Conservation (phyloP, 805 yeast species). For the Zygotorulaspora florentina region DNA sequence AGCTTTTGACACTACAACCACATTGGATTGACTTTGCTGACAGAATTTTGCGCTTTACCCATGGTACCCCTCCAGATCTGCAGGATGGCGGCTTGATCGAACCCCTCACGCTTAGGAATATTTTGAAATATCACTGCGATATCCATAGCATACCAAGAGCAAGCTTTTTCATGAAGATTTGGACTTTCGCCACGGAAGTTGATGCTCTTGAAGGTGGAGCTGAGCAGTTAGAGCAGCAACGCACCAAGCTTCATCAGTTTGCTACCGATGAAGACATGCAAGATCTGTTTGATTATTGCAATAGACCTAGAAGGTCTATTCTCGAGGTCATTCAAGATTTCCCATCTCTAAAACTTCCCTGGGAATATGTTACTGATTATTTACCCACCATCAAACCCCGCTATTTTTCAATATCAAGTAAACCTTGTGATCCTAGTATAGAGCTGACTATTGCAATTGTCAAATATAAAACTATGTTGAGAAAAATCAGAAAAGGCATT, state of each 20-base stretch:
- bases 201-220: constrained; percentile 26
- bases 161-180: constrained; percentile 66
- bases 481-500: constrained; percentile 71
- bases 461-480: constrained; percentile 75
- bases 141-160: constrained; percentile 78
- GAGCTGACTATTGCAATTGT: constrained; percentile 82
- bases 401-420: constrained; percentile 77
- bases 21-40: constrained; percentile 75
- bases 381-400: constrained; percentile 80
- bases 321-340: constrained; percentile 83
- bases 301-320: constrained; percentile 84
- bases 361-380: constrained; percentile 68
- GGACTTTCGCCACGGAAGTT: constrained; percentile 68
- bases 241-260: constrained; percentile 72
- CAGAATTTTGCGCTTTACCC: constrained; percentile 35
- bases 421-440: constrained; percentile 39
- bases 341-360: constrained; percentile 67
- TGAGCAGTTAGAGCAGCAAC: constrained; percentile 51
- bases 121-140: constrained; percentile 78
- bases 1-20: constrained; percentile 57
- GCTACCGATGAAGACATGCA: constrained; percentile 67
- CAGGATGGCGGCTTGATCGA: constrained; percentile 60
- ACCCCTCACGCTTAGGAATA: constrained; percentile 62
- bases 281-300: constrained; percentile 85
- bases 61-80: constrained; percentile 21